A percentile compares a stretch with the other conserved stretches of the same genome.
Evolutionary conservation across 2,329 filamentous ascomycete genomes (phyloP).

Genomic region (Bipolaris sorokiniana): DNA sequence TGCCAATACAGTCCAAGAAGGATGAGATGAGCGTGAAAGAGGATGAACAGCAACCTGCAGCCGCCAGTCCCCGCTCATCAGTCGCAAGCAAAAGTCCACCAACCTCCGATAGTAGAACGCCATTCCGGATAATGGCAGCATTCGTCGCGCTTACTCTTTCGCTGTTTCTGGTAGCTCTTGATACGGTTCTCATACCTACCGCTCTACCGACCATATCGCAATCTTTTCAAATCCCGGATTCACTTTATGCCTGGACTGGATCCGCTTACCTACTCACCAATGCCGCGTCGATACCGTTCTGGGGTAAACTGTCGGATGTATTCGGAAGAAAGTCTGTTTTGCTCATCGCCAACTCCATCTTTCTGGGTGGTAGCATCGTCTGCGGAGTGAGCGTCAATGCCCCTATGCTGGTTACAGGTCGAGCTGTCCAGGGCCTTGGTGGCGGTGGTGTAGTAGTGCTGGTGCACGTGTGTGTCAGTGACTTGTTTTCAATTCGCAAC

Average conservation of each 20-base stretch:
- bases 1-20: not conserved
- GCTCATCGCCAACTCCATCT: slow-evolving; percentile 50
- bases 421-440: slow-evolving; percentile 61
- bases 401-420: slow-evolving; percentile 60
- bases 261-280: slow-evolving; percentile 50
- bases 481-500: slow-evolving; percentile 56
- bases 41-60: not conserved
- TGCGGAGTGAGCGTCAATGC: slow-evolving; percentile 58
- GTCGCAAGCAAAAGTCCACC: not conserved
- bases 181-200: slow-evolving; percentile 67
- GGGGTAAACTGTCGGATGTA: slow-evolving; percentile 50
- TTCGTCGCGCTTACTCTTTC: slow-evolving; percentile 43
- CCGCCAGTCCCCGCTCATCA: not conserved
- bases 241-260: slow-evolving; percentile 80
- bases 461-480: slow-evolving; percentile 61
- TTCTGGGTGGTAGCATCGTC: slow-evolving; percentile 58
- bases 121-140: slow-evolving; percentile 25
- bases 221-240: slow-evolving; percentile 66
- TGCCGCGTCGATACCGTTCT: slow-evolving; percentile 49
- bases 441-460: slow-evolving; percentile 61
- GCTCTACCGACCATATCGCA: slow-evolving; percentile 69
- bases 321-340: slow-evolving; percentile 49
- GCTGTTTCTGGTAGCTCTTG: slow-evolving; percentile 53
- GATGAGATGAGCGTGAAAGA: not conserved
- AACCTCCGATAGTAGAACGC: not conserved